Base-by-base conservation (phyloP, 345 rosid genomes). In the Salix udensis region DNA sequence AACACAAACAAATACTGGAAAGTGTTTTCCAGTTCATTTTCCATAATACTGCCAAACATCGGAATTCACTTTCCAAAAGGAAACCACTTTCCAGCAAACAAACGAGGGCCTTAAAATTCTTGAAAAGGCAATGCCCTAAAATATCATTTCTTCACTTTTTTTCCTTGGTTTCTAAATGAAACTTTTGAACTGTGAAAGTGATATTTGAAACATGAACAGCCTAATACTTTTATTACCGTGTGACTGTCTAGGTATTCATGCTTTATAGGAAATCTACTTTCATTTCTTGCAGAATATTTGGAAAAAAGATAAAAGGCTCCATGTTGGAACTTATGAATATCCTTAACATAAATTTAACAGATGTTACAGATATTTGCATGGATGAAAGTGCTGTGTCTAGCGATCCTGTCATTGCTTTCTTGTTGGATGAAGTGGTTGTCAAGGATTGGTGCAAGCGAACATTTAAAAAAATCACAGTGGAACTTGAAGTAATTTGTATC, bases 381-480 rank as follows among this genome's bases (percentile, higher is more conserved):
- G 98, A 96, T 77, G 99, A 96, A 89, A 85, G 86, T 85, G 98
- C 99, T 42, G 97, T 96, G 74, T 96, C 99, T 68, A 96, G 97
- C 71, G 97, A 96, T 84, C 98, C 97, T 52, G 90, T 91, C 77
- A 82, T 89, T 80, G 92, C 99, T 42, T 92, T 91, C 96, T 87
- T 94, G 97, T 82, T 96, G 87, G 99, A 96, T 89, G 99, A 96
- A 88, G 98, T 90, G 78, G 98, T 92, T 74, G 90, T 96, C 79
- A 96, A 96, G 89, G 97, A 96, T 78, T 96, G 98, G 99, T 94
- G 96, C 88, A 94, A 91, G 87, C 86, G 87, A 76, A 87, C 90
- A 39, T 96, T 91, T 86, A 79, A 76, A 77, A 89, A 82, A 78
- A 87, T 91, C 52, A 50, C 81, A 69, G 73, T 74, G 70, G 93